Evolutionary conservation across 352 stramenopile genomes (phyloP), one percentile per base, ranked within the genome.

Genomic region (Albugo laibachii): DNA sequence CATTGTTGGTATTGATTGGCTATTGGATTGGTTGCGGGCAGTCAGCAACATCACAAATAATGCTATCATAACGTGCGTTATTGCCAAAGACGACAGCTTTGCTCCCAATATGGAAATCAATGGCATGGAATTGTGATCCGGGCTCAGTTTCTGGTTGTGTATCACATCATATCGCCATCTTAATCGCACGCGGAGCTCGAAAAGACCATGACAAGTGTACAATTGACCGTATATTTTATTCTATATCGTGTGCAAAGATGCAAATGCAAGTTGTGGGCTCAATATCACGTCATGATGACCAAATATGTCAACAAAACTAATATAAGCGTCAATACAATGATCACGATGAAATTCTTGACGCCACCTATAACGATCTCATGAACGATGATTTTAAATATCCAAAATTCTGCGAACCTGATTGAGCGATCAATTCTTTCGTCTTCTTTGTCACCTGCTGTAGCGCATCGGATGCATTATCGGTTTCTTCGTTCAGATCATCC

Each of bases 281-380:
- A 31, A 8, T 31, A 8, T 80, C 61, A 85, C 64, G 72, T 85
- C 76, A 88, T 89, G 53, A 86, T 86, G 52, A 86, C 76, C 53
- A 86, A 64, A 60, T 86, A 86, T 54, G 76, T 89, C 54, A 89
- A 66, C 50, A 89, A 58, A 41, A 89, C 62, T 57, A 89, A 54
- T 52, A 89, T 73, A 20, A 89, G 58, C 47, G 81, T 72, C 14
- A 88, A 63, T 59, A 82, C 76, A 57, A 88, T 84, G 65, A 89
- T 86, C 45, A 89, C 65, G 46, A 84, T 65, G 48, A 86, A 83
- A 49, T 83, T 89, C 59, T 84, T 81, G 66, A 89, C 74, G 48
- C 76, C 76, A 44, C 76, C 73, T 81, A 8, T 37, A 15, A n/a
- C n/a, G 36, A 19, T 18, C 36, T 14, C 16, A 38, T 36, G 37